Conservation (phyloP, 805 yeast genomes). For the Yamadazyma scolyti region DNA sequence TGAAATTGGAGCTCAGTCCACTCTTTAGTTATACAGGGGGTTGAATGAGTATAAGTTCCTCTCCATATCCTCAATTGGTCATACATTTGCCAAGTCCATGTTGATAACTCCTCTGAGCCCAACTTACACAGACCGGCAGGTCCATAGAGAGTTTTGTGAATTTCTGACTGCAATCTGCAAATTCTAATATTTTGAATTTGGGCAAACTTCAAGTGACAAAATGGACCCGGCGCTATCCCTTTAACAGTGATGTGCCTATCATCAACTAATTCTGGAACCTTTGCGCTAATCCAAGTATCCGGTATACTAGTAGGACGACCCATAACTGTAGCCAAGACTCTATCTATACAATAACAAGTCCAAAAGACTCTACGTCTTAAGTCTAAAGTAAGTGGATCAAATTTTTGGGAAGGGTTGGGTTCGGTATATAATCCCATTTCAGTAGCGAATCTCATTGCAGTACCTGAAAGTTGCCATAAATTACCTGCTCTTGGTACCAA, state of each 20-base stretch:
- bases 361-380: conserved; percentile 10
- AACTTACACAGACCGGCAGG: conserved; percentile 1
- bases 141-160: conserved; percentile 8
- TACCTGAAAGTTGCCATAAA: conserved; percentile 13
- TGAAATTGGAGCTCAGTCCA: conserved; percentile 13
- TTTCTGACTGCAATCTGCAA: conserved; percentile 11
- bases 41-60: conserved; percentile 5
- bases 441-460: conserved; percentile 12
- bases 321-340: conserved; percentile 10
- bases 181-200: conserved; percentile 10
- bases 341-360: conserved; percentile 12
- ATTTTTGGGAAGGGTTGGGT: conserved; percentile 8
- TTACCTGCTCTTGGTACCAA: conserved; percentile 13
- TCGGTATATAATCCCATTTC: conserved; percentile 13
- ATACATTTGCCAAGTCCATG: conserved; percentile 13
- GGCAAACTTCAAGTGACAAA: conserved; percentile 11
- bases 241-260: conserved; percentile 9
- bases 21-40: conserved; percentile 11
- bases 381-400: conserved; percentile 10
- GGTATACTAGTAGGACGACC: conserved; percentile 11
- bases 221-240: conserved; percentile 7
- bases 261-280: conserved; percentile 10
- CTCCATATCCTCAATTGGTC: conserved; percentile 12
- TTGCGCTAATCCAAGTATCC: conserved; percentile 11
- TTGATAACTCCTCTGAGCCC: conserved; percentile 2